Evolutionary conservation across 1,284 basidiomycete genomes (phyloP).

Genomic region (Papiliotrema nemorosa): DNA sequence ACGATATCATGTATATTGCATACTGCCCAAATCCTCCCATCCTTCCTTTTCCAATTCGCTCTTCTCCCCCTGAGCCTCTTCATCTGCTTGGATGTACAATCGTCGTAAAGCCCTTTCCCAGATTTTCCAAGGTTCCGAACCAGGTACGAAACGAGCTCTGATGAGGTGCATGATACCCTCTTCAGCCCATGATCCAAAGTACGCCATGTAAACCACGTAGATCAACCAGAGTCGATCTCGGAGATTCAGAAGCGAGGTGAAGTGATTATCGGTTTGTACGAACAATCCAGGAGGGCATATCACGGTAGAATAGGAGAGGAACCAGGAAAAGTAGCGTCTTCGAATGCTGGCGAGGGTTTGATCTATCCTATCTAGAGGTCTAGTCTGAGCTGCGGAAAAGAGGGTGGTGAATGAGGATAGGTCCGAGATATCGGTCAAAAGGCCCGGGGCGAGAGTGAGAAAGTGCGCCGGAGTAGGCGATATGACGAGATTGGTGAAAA

Average conservation of each 20-base stretch:
- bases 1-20: too few relatives aligned
- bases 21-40: slow-evolving; percentile 3
- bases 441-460: slow-evolving; percentile 42
- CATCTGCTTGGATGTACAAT: slow-evolving; percentile 3
- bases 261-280: slow-evolving; percentile 8
- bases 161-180: slow-evolving; percentile 47
- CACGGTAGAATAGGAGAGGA: slow-evolving; percentile 13
- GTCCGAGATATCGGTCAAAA: slow-evolving; percentile 46
- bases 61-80: too few relatives aligned
- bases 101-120: slow-evolving; percentile 47
- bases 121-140: slow-evolving; percentile 55
- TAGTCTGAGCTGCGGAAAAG: slow-evolving; percentile 39
- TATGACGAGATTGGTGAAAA: slow-evolving; percentile 57
- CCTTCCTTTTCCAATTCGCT: not conserved
- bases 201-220: slow-evolving; percentile 33
- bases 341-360: not conserved
- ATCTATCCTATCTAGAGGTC: slow-evolving; percentile 16
- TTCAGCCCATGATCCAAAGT: slow-evolving; percentile 47
- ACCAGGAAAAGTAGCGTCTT: slow-evolving; percentile 14
- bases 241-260: slow-evolving; percentile 1
- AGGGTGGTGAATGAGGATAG: slow-evolving; percentile 47
- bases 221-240: slow-evolving; percentile 7
- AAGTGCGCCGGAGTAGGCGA: slow-evolving; percentile 54
- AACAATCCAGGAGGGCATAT: slow-evolving; percentile 17
- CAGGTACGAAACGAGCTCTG: slow-evolving; percentile 52